Percentiles rank a stretch among this genome's conserved stretches.
Conservation (phyloP, 805 yeast species). For the Candida vaughaniae region DNA sequence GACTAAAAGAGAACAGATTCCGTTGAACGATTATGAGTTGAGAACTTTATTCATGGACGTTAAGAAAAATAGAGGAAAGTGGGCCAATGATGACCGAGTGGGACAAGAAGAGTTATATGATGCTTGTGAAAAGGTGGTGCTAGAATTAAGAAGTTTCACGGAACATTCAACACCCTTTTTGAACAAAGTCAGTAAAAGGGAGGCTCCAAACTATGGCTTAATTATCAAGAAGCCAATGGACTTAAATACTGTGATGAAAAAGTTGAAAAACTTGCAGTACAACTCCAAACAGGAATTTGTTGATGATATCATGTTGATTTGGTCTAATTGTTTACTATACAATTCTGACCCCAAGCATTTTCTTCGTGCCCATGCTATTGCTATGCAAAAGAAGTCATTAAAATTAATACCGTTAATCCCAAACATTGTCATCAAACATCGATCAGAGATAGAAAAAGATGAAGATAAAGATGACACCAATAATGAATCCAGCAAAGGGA, state of each 20-base stretch:
- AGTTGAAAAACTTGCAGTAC: slow-evolving; percentile 79
- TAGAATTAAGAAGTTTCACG: slow-evolving; percentile 85
- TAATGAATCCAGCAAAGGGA: slow-evolving; percentile 34
- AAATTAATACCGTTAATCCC: slow-evolving; percentile 83
- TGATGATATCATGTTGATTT: slow-evolving; percentile 91
- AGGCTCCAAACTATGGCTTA: slow-evolving; percentile 94
- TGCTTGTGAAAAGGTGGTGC: slow-evolving; percentile 93
- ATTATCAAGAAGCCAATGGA: slow-evolving; percentile 96
- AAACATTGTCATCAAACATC: slow-evolving; percentile 72
- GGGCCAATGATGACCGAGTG: slow-evolving; percentile 93
- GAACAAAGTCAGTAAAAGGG: slow-evolving; percentile 94
- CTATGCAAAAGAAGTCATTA: slow-evolving; percentile 89
- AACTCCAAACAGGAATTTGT: slow-evolving; percentile 84
- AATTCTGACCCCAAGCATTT: slow-evolving; percentile 95
- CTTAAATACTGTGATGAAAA: slow-evolving; percentile 88
- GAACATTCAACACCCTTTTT: slow-evolving; percentile 96
- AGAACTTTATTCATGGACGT: slow-evolving; percentile 87
- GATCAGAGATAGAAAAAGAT: slow-evolving; percentile 70
- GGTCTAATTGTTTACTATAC: slow-evolving; percentile 91
- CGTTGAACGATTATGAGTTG: slow-evolving; percentile 77
- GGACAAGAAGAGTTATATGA: slow-evolving; percentile 98
- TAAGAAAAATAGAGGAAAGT: slow-evolving; percentile 90
- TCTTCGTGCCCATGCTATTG: slow-evolving; percentile 85
- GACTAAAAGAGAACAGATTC: slow-evolving; percentile 69
- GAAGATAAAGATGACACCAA: slow-evolving; percentile 36